Percentiles rank a stretch among this genome's conserved stretches.
These are phyloP conservation scores for Phlebopus sp. DNA, from an alignment of 1,284 basidiomycete genomes.

Conservation along the genomic window DNA sequence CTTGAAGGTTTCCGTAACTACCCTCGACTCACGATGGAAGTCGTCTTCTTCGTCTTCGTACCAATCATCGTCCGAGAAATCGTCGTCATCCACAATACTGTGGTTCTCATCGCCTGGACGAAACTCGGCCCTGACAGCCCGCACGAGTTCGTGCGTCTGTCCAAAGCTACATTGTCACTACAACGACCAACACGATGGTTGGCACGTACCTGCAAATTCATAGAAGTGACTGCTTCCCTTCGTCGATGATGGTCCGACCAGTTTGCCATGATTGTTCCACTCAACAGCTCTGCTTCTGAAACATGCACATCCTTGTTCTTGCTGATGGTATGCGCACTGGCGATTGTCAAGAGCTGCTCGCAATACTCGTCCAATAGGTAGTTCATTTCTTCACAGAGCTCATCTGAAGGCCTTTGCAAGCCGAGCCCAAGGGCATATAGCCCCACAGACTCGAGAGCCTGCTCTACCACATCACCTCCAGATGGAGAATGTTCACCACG, in stretches of 20 bases:
- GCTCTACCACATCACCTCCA: constrained; percentile 24
- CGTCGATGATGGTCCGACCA: constrained; percentile 39
- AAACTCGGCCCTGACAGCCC: constrained; percentile 35
- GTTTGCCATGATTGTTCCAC: constrained; percentile 43
- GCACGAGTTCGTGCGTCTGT: constrained; percentile 38
- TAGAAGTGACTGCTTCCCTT: constrained; percentile 35
- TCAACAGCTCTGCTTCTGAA: constrained; percentile 42
- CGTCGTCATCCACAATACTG: constrained; percentile 20
- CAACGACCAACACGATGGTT: not conserved
- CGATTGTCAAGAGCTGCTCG: constrained; percentile 34
- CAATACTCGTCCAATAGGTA: constrained; percentile 36
- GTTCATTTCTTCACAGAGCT: constrained; percentile 37
- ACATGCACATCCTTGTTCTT: constrained; percentile 33
- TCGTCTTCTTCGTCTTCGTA: constrained; percentile 27
- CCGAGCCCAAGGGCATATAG: constrained; percentile 31
- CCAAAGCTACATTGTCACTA: constrained; percentile 3
- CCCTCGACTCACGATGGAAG: constrained; percentile 23
- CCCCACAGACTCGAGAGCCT: constrained; percentile 19
- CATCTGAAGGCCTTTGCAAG: constrained; percentile 19
- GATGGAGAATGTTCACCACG: constrained; percentile 20
- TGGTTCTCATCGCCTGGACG: constrained; percentile 6
- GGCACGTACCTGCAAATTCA: constrained; percentile 40
- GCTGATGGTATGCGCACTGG: constrained; percentile 33
- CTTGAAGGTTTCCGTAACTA: constrained; percentile 29
- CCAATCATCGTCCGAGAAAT: constrained; percentile 10